Base-by-base conservation (phyloP, 345 rosid species). In the Arabidopsis arenosa region DNA sequence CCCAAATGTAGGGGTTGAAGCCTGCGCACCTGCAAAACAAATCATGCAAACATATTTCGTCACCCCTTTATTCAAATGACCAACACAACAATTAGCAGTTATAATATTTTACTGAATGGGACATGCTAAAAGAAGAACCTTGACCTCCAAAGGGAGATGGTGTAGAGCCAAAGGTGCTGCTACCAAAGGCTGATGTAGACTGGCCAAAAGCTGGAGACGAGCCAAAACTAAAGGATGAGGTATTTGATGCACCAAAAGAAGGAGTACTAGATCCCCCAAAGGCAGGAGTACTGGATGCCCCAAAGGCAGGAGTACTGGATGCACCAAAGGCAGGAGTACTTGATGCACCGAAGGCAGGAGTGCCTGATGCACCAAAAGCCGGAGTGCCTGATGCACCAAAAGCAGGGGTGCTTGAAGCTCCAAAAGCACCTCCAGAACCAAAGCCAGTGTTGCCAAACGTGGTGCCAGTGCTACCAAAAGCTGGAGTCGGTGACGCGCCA, bases 171-270 rank as follows among this genome's bases (percentile, higher is more conserved):
- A 93, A 93, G 60, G 89, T 77, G 65, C 82, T 88, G 82, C 90
- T 87, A 63, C 90, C 88, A 87, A 96, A 93, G 36, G 92, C 81
- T 49, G 98, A 72, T 28, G 84, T 53, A 63, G 99, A 90, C 69
- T 95, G 99, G 62, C 91, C 94, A 84, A 95, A 92, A 63, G 90
- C 83, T 58, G 97, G 88, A 78, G 86, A 71, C 5, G 97, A 85
- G 52, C 89, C 85, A 80, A 90, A 95, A 82, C 84, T 85, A 66
- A 86, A 88, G 39, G 90, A 84, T 62, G 93, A 82, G 10, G 85
- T 73, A 72, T 83, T 85, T 18, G 96, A 82, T 66, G 87, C 72
- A 17, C 90, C 90, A 74, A 87, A 89, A 41, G 86, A 68, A 56
- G 89, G 85, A 43, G 85, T 49, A 68, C 79, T 82, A 11, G 90